Evolutionary conservation across 139 green algal genomes (phyloP).

Genomic region (Picochlorum sp.): DNA sequence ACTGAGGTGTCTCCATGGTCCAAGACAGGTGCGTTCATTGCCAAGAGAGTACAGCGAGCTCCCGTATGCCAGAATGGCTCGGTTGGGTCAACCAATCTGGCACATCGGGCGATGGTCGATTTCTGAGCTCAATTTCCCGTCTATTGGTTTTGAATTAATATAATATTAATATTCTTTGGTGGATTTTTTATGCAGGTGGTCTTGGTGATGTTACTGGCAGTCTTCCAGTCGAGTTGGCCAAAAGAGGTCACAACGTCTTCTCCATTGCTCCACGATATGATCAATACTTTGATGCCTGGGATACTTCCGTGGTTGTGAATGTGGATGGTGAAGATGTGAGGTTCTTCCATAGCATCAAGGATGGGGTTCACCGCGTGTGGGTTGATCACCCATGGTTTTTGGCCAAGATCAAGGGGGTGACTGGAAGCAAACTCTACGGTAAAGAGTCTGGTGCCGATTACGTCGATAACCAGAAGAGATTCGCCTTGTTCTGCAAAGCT

Average conservation of each 20-base stretch:
- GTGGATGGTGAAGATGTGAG: slow-evolving; percentile 80
- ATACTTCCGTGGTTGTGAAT: slow-evolving; percentile 72
- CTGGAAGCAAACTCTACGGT: slow-evolving; percentile 94
- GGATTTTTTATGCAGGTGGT: slow-evolving; percentile 33
- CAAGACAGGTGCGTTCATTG: slow-evolving; percentile 58
- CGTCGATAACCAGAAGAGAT: slow-evolving; percentile 93
- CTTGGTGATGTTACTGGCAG: slow-evolving; percentile 72
- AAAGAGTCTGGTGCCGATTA: slow-evolving; percentile 82
- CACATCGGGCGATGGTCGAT: too few relatives aligned
- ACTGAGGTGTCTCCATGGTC: slow-evolving; percentile 69
- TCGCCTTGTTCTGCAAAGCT: slow-evolving; percentile 89
- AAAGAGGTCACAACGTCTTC: slow-evolving; percentile 90
- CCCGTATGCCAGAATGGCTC: not conserved
- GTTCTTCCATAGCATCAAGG: slow-evolving; percentile 96
- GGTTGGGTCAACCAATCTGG: too few relatives aligned
- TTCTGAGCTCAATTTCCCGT: too few relatives aligned
- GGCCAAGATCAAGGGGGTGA: slow-evolving; percentile 93
- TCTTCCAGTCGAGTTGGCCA: slow-evolving; percentile 25
- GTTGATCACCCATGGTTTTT: slow-evolving; percentile 93
- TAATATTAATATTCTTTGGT: not conserved
- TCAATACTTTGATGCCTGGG: slow-evolving; percentile 95
- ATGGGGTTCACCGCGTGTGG: slow-evolving; percentile 95
- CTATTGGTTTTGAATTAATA: too few relatives aligned
- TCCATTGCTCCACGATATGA: slow-evolving; percentile 91
- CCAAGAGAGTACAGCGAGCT: not conserved